Evolutionary conservation across 2,329 filamentous ascomycete species (phyloP).

Genomic region (Pestalotiopsis sp.): DNA sequence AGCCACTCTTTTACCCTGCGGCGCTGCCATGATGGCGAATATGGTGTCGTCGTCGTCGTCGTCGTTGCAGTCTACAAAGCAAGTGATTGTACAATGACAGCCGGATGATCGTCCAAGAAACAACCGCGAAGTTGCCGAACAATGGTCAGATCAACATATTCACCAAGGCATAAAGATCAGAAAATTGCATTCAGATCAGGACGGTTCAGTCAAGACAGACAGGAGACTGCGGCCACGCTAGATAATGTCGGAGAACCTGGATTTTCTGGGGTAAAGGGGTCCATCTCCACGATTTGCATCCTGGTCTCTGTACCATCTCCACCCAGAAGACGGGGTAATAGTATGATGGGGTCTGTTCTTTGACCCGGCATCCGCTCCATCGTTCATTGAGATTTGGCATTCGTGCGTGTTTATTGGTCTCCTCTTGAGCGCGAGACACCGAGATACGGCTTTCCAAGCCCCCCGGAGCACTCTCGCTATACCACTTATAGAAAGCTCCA

Average conservation of each 20-base stretch:
- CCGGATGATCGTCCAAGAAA: not conserved
- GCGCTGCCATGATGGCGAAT: constrained; percentile 13
- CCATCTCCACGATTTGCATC: not conserved
- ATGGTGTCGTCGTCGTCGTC: too few relatives aligned
- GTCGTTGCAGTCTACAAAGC: too few relatives aligned
- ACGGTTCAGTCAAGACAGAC: not conserved
- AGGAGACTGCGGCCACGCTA: not conserved
- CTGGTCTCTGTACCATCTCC: not conserved
- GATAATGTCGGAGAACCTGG: not conserved
- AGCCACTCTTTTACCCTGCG: constrained; percentile 15
- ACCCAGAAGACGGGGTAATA: not conserved
- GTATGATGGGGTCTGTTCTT: not conserved
- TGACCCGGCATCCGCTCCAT: not conserved
- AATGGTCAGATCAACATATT: not conserved
- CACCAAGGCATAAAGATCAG: not conserved
- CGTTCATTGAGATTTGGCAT: not conserved
- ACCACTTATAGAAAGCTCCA: not conserved
- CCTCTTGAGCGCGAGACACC: not conserved
- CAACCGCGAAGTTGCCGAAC: not conserved
- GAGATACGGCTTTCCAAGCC: not conserved
- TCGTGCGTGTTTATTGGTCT: not conserved
- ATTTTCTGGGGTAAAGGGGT: not conserved
- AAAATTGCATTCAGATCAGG: not conserved
- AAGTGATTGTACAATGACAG: too few relatives aligned
- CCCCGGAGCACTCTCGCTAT: not conserved